A percentile compares a stretch with the other conserved stretches of the same genome.
phyloP scores from a whole-genome alignment of 2,329 filamentous ascomycete genomes.

The Teratosphaeriaceae sp. region DNA sequence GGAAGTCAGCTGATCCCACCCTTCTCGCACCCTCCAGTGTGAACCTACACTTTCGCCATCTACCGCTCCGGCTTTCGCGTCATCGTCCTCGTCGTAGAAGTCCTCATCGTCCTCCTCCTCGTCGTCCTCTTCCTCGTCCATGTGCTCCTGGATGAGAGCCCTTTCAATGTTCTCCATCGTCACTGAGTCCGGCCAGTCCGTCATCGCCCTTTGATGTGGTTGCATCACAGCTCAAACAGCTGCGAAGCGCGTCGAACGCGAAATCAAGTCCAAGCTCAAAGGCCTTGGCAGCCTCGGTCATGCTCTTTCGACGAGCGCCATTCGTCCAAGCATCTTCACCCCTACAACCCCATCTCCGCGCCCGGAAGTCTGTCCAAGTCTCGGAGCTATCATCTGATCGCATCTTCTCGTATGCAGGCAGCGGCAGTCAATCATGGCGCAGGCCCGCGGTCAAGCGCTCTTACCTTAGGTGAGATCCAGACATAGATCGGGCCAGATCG shows the following conservation, averaged over 20 bases:
- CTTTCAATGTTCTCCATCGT: too few relatives aligned
- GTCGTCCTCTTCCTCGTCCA: constrained; percentile 8
- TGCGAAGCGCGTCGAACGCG: neutral
- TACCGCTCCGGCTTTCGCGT: constrained; percentile 1
- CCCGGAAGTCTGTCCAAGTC: neutral
- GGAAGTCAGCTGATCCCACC: constrained; percentile 3
- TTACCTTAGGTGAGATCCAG: constrained; percentile 6
- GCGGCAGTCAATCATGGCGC: too few relatives aligned
- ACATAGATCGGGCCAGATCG: constrained; percentile 2
- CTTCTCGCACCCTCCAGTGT: too few relatives aligned
- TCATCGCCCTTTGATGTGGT: constrained; percentile 2
- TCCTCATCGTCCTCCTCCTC: constrained; percentile 18
- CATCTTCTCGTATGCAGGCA: too few relatives aligned
- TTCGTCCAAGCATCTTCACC: neutral
- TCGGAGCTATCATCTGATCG: too few relatives aligned
- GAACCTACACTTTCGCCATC: neutral
- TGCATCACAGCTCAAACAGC: neutral
- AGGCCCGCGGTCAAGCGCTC: constrained; percentile 1
- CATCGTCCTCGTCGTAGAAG: constrained; percentile 17
- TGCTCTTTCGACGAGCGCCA: neutral
- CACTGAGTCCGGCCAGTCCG: constrained; percentile 21
- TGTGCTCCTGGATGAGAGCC: constrained; percentile 7
- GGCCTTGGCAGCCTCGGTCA: neutral
- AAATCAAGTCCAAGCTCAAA: neutral
- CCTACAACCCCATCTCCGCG: neutral